A percentile compares a stretch with the other conserved stretches of the same genome.
Evolutionary conservation across 768 basidiomycete genomes (phyloP).

Genomic region (Suillus placidus): DNA sequence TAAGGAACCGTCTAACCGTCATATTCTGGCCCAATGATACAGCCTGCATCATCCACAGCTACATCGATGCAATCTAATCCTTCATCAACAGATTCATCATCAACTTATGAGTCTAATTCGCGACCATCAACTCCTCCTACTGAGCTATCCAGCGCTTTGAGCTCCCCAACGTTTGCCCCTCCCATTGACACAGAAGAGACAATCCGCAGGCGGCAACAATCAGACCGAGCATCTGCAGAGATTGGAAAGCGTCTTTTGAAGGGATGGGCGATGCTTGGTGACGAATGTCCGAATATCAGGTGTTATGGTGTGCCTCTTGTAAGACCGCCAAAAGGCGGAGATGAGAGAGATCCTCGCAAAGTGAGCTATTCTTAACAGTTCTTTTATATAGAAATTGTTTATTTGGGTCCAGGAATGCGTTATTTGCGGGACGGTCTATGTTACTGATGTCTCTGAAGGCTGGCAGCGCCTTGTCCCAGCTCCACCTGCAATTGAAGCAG

Average conservation of each 20-base stretch:
- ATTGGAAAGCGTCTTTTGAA: conserved; percentile 77
- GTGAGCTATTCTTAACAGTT: conserved; percentile 37
- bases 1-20: conserved; percentile 19
- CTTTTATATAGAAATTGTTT: conserved; percentile 7
- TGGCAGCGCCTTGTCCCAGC: conserved; percentile 46
- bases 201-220: conserved; percentile 73
- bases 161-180: conserved; percentile 64
- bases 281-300: conserved; percentile 69
- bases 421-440: conserved; percentile 66
- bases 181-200: conserved; percentile 69
- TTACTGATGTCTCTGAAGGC: conserved; percentile 57
- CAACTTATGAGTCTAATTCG: conserved; percentile 48
- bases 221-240: conserved; percentile 76
- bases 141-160: conserved; percentile 62
- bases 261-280: conserved; percentile 90
- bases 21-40: not conserved
- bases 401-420: conserved; percentile 69
- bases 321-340: conserved; percentile 66
- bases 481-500: conserved; percentile 10
- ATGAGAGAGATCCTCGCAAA: conserved; percentile 66
- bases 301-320: conserved; percentile 88
- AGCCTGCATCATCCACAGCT: conserved; percentile 1
- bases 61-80: conserved; percentile 32
- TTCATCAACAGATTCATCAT: conserved; percentile 48
- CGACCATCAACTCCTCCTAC: conserved; percentile 79